Percentiles rank a stretch among this genome's conserved stretches.
These are phyloP conservation scores for Capronia epimyces DNA, from an alignment of 2,329 filamentous ascomycete genomes.

Conservation along the genomic window DNA sequence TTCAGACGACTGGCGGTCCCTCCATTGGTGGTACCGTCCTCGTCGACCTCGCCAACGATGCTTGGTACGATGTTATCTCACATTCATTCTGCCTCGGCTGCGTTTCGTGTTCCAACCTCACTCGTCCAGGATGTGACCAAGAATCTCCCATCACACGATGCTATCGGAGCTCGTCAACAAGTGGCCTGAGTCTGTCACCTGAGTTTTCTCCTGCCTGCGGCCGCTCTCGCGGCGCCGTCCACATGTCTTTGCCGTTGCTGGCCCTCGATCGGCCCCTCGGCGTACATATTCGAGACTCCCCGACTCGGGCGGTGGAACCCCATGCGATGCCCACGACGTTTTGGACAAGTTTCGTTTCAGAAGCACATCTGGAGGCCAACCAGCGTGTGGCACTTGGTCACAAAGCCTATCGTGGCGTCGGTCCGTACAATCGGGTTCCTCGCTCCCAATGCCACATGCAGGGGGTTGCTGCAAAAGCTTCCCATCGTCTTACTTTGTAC, in stretches of 20 bases:
- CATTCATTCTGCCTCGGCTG: background rate
- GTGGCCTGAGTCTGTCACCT: constrained; percentile 23
- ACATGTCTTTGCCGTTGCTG: background rate
- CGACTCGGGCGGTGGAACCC: background rate
- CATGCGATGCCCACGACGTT: constrained; percentile 1
- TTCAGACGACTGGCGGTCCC: background rate
- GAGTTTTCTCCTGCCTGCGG: constrained; percentile 1
- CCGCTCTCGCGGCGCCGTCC: background rate
- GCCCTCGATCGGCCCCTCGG: background rate
- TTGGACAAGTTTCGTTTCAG: constrained; percentile 17
- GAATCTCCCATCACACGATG: background rate
- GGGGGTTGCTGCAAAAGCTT: constrained; percentile 6
- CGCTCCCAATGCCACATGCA: constrained; percentile 9
- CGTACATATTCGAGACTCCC: background rate
- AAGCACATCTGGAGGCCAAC: constrained; percentile 19
- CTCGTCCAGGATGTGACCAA: constrained; percentile 19
- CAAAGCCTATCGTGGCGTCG: constrained; percentile 5
- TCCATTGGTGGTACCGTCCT: background rate
- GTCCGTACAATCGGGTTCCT: constrained; percentile 13
- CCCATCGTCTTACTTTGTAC: constrained; percentile 20
- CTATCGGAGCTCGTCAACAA: background rate
- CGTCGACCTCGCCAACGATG: background rate
- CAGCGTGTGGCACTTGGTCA: background rate
- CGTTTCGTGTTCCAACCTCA: constrained; percentile 7
- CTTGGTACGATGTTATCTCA: background rate